These are phyloP conservation scores for Capsicum rhomboideum DNA, from an alignment of 257 asterid genomes.

Conservation along the genomic window DNA sequence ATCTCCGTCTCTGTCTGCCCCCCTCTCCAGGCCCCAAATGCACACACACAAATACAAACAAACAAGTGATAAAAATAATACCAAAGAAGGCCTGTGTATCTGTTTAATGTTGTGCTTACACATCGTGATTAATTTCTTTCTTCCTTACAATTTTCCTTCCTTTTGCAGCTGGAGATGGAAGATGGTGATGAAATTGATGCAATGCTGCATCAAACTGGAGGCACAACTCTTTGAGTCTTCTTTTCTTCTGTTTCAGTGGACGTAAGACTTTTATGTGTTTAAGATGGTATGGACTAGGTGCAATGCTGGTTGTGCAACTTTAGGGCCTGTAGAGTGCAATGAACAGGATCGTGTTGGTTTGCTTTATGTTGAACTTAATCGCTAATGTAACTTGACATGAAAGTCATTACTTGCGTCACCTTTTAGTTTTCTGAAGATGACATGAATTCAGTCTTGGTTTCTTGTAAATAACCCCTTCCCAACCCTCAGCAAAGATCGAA, in stretches of 20 bases:
- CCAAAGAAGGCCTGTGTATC: not conserved
- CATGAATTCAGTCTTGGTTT: not conserved
- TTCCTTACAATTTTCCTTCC: not conserved
- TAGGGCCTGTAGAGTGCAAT: not conserved
- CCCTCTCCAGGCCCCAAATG: not conserved
- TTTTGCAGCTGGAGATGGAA: constrained; percentile 26
- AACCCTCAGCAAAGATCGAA: not conserved
- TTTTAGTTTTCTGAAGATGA: not conserved
- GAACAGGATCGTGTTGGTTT: not conserved
- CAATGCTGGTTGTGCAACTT: not conserved
- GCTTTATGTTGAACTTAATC: not conserved
- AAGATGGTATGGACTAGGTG: not conserved
- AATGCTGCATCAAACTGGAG: constrained; percentile 27
- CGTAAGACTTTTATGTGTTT: not conserved
- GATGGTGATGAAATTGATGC: constrained; percentile 28
- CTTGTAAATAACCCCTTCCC: not conserved
- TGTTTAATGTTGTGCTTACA: not conserved
- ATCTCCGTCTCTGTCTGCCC: not conserved
- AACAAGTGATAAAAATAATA: not conserved
- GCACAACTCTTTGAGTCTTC: not conserved
- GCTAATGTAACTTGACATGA: not conserved
- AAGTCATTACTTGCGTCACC: not conserved
- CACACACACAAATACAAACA: not conserved
- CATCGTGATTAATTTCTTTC: not conserved
- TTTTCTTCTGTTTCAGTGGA: not conserved